Percentiles rank a stretch among this genome's conserved stretches.
phyloP scores from a whole-genome alignment of 345 rosid species.

The Bretschneidera sinensis region DNA sequence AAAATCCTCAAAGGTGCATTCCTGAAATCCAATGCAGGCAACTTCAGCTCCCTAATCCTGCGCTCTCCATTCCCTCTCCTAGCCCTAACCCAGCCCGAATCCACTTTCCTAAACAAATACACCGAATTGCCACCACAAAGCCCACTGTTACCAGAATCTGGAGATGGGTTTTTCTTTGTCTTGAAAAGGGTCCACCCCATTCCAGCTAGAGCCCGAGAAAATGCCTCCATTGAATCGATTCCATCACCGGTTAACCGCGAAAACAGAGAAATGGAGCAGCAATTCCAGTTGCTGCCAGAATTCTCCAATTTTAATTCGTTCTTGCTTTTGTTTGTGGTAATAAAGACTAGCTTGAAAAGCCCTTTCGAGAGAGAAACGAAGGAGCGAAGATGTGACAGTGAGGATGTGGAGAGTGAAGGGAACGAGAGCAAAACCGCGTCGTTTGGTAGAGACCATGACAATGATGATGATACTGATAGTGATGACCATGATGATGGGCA shows the following conservation, averaged over 20 bases:
- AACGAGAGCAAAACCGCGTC: slow-evolving; percentile 58
- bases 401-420: slow-evolving; percentile 54
- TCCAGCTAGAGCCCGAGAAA: slow-evolving; percentile 52
- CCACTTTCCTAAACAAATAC: slow-evolving; percentile 64
- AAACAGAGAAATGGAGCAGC: slow-evolving; percentile 63
- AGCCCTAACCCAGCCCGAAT: slow-evolving; percentile 42
- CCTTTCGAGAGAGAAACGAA: slow-evolving; percentile 63
- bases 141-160: slow-evolving; percentile 9
- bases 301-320: slow-evolving; percentile 5
- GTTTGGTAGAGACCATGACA: slow-evolving; percentile 44
- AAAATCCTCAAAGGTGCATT: slow-evolving; percentile 69
- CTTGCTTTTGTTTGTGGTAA: slow-evolving; percentile 7
- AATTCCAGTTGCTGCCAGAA: slow-evolving; percentile 48
- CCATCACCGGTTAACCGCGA: slow-evolving; percentile 39
- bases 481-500: slow-evolving; percentile 27
- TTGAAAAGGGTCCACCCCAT: slow-evolving; percentile 65
- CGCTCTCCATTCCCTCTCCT: slow-evolving; percentile 27
- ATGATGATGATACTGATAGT: slow-evolving; percentile 37
- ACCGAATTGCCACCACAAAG: slow-evolving; percentile 15
- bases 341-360: slow-evolving; percentile 56
- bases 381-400: slow-evolving; percentile 52
- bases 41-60: slow-evolving; percentile 59
- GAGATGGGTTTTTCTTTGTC: slow-evolving; percentile 35
- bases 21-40: slow-evolving; percentile 58
- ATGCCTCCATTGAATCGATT: slow-evolving; percentile 58